Percentiles rank a stretch among this genome's conserved stretches.
Conservation (phyloP, 1,139 yeast genomes). For the Hyphopichia fennica region DNA sequence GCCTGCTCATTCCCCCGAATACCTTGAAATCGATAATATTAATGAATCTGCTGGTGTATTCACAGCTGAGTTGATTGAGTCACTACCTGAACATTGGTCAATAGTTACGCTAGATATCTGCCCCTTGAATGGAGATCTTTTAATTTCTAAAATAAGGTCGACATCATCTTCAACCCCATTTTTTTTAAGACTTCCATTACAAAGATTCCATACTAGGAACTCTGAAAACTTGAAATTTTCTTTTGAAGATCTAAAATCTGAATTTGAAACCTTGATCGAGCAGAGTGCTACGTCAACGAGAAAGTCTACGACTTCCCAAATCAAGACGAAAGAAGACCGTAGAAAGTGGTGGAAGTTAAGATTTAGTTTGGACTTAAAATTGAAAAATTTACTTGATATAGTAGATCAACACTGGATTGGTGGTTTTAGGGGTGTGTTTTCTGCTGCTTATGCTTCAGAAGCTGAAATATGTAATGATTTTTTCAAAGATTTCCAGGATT, state of each 20-base stretch:
- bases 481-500: constrained; percentile 34
- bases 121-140: constrained; percentile 54
- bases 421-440: constrained; percentile 70
- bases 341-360: constrained; percentile 79
- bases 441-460: constrained; percentile 16
- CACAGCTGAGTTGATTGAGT: constrained; percentile 2
- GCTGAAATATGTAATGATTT: constrained; percentile 34
- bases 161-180: constrained; percentile 31
- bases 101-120: constrained; percentile 67
- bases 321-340: constrained; percentile 61
- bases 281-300: constrained; percentile 65
- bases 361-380: constrained; percentile 56
- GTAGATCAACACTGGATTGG: constrained; percentile 77
- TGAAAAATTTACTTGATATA: constrained; percentile 53
- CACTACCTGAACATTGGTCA: constrained; percentile 41
- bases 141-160: constrained; percentile 46
- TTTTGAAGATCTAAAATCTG: constrained; percentile 47
- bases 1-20: neutral
- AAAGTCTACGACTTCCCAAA: constrained; percentile 45
- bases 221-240: constrained; percentile 29
- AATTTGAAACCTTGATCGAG: constrained; percentile 52
- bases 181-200: constrained; percentile 61
- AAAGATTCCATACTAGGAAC: constrained; percentile 49
- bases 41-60: neutral
- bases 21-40: neutral